These are phyloP conservation scores for Chaetomium strumarium DNA, from an alignment of 2,329 filamentous ascomycete genomes.

Conservation along the genomic window DNA sequence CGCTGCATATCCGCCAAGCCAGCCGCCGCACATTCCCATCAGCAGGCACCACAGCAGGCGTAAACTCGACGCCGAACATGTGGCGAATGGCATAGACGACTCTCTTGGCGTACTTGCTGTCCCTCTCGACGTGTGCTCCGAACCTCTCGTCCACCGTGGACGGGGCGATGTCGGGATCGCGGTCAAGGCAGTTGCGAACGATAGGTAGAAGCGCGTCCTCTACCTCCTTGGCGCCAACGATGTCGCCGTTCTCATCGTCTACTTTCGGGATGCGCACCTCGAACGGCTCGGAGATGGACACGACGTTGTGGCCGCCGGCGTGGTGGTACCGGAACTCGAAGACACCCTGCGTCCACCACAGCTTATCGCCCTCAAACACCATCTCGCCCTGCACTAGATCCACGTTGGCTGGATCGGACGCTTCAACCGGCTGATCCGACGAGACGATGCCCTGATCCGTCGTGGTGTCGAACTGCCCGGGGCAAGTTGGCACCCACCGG, in stretches of 20 bases:
- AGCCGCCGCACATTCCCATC: conserved; percentile 88
- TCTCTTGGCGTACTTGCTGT: conserved; percentile 81
- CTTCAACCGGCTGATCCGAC: conserved; percentile 55
- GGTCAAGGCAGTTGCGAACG: conserved; percentile 87
- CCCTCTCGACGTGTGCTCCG: conserved; percentile 75
- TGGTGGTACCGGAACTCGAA: conserved; percentile 98
- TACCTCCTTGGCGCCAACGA: conserved; percentile 50
- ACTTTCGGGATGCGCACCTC: conserved; percentile 81
- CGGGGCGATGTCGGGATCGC: conserved; percentile 85
- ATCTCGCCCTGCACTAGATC: conserved; percentile 74
- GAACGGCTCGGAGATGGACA: conserved; percentile 90
- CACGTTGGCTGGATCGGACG: conserved; percentile 37
- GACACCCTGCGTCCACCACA: conserved; percentile 95
- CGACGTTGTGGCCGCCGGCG: conserved; percentile 83
- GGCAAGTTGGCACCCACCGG: conserved; percentile 79
- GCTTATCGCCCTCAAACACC: conserved; percentile 82
- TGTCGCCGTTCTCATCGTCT: conserved; percentile 61
- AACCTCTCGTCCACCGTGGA: conserved; percentile 73
- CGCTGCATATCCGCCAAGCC: conserved; percentile 91
- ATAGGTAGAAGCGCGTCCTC: conserved; percentile 75
- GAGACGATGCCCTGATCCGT: conserved; percentile 71
- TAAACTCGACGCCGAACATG: conserved; percentile 97
- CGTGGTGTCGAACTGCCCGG: conserved; percentile 67
- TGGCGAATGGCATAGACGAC: conserved; percentile 92
- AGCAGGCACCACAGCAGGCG: conserved; percentile 82